Base-by-base conservation (phyloP, 495 filamentous ascomycete genomes). In the Talaromyces adpressus region DNA sequence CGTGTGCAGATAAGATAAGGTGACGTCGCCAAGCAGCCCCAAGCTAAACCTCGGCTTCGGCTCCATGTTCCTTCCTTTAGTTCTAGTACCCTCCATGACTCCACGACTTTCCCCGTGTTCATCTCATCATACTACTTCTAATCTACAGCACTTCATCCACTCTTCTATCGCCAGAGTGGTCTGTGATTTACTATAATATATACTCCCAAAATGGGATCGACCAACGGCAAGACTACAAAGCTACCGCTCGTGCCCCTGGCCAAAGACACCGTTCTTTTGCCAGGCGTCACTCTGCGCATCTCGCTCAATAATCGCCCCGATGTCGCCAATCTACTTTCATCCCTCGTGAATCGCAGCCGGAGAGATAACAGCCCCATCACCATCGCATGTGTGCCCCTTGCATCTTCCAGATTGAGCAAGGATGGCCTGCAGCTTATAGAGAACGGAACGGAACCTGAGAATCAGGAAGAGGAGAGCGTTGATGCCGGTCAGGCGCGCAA, bases 361-460 rank as follows among this genome's bases (percentile, higher is more conserved):
- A 83, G 85, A 7, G 87, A 88, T 66, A 81, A 81, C 56, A 85
- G 83, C 63, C 73, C 82, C 61, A 84, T 94, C 64, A 85, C 87
- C 45, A 85, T 97, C 66, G 89, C 87, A 63, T 97, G 92, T 74
- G 82, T 96, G 66, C 92, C 92, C 39, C 80, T 95, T 60, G 84
- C 78, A 61, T 92, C 89, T 12, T 84, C 87, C 16, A 77, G 86
- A 18, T 76, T 95, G 25, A 86, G 84, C 62, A 78, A 78, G 32
- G 82, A 88, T 66, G 91, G 91, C 61, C 86, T 91, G 73, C 80
- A 83, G 57, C 81, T 94, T 34, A 79, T 92, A 51, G 80, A 85
- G 61, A 78, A 81, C 61, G 82, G 74, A 57, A 66, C 64, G 25
- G 72, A 73, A 27, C 66, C 73, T 25, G 68, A 73, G 45, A 76